Conservation (phyloP, 768 basidiomycete genomes). For the Podaxis sp. region DNA sequence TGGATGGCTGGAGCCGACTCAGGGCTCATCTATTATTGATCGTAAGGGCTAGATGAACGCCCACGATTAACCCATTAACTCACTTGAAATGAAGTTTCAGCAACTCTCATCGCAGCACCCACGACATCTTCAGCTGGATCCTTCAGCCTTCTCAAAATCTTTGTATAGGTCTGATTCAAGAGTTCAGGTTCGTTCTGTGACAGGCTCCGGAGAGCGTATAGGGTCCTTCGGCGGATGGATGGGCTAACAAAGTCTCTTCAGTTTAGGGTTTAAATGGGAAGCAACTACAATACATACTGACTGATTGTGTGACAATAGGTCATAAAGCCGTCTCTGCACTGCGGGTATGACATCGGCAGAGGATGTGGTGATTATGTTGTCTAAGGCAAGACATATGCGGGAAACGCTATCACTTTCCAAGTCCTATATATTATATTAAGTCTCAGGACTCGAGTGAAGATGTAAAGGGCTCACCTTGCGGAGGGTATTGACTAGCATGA, state of each 20-base stretch:
- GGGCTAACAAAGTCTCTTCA: conserved; percentile 33
- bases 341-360: conserved; percentile 74
- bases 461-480: conserved; percentile 52
- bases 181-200: conserved; percentile 42
- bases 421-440: conserved; percentile 43
- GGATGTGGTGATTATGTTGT: conserved; percentile 57
- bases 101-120: conserved; percentile 39
- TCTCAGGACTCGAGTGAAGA: not conserved
- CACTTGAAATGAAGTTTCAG: conserved; percentile 11
- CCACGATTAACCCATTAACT: not conserved
- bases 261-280: conserved; percentile 8
- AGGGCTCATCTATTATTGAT: not conserved
- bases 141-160: conserved; percentile 34
- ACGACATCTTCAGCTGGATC: conserved; percentile 42
- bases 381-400: conserved; percentile 68
- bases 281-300: conserved; percentile 45
- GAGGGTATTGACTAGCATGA: conserved; percentile 85
- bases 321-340: conserved; percentile 58
- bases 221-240: conserved; percentile 56
- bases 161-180: conserved; percentile 35
- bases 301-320: conserved; percentile 71
- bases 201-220: conserved; percentile 54
- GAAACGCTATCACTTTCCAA: conserved; percentile 53
- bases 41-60: not conserved
- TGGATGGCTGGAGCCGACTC: not conserved